Evolutionary conservation across 2,329 filamentous ascomycete species (phyloP), one percentile per base, ranked within the genome.

Genomic region (Exophiala sideris): DNA sequence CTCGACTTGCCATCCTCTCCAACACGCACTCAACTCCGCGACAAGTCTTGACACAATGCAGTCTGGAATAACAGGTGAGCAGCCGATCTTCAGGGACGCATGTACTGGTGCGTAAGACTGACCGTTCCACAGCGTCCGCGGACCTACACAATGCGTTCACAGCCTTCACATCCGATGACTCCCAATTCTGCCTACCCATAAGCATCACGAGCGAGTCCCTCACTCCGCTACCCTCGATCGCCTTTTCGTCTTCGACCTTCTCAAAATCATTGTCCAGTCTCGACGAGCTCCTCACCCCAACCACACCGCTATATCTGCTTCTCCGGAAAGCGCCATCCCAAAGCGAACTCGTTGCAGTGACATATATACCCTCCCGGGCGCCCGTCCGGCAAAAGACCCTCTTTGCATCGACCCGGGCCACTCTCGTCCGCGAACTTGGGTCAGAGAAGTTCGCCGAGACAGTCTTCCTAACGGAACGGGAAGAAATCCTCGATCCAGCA

Each of bases 371-470:
- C 6, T 81, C 82, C 56, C 72, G 81, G 42, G 82, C 83, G 4
- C 80, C 81, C 0, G 83, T 86, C 35, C 79, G 83, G 34, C 77
- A 83, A 56, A 86, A 86, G 70, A 86, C 81, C 67, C 77, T 86
- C 33, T 85, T 85, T 68, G 83, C 83, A 12, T 79, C 77, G n/a
- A 85, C 83, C 35, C 78, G 83, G 2, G 70, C 83, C 32, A 84
- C 82, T 1, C 71, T 86, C 11, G 74, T 78, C 12, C 72, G 83
- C 4, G 82, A 85, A 64, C 71, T 86, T 20, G 83, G 83, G 40
- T 75, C 76, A 45, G 82, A 86, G 69, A 77, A 83, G 57, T 86
- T 86, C 67, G 55, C 42, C 14, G 76, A 79, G 48, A 80, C 74
- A 3, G 65, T 85, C 49, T 85, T 86, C 65, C 79, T 76, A 9